These are phyloP conservation scores for Argentina anserina DNA, from an alignment of 306 rosid genomes.

Conservation along the genomic window DNA sequence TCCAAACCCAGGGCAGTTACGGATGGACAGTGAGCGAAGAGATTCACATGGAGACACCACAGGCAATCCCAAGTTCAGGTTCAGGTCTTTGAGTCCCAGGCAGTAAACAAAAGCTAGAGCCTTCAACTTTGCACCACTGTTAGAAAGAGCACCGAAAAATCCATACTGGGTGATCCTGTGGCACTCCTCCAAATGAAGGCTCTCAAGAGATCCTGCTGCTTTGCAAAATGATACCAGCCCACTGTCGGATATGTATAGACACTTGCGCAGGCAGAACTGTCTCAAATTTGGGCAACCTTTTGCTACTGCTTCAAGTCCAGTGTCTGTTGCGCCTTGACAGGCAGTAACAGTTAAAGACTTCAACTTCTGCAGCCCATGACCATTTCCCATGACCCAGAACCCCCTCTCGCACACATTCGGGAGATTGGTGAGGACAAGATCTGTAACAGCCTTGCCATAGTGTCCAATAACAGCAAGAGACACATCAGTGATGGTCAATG, in stretches of 20 bases:
- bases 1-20: conserved; percentile 84
- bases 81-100: conserved; percentile 70
- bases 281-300: conserved; percentile 87
- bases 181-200: conserved; percentile 85
- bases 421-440: conserved; percentile 62
- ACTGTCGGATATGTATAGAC: conserved; percentile 65
- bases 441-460: conserved; percentile 65
- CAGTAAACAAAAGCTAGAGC: conserved; percentile 59
- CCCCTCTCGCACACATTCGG: conserved; percentile 73
- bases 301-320: conserved; percentile 67
- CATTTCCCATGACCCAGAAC: conserved; percentile 88
- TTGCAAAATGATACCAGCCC: conserved; percentile 72
- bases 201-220: conserved; percentile 67
- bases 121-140: conserved; percentile 68
- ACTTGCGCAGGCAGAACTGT: conserved; percentile 48
- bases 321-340: conserved; percentile 75
- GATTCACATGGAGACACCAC: conserved; percentile 41
- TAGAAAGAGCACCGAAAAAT: conserved; percentile 59
- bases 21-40: conserved; percentile 53
- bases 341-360: conserved; percentile 55
- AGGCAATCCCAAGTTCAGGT: conserved; percentile 39
- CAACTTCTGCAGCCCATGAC: conserved; percentile 81
- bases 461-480: conserved; percentile 91
- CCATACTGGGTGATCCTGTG: conserved; percentile 85
- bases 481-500: conserved; percentile 66